phyloP scores from a whole-genome alignment of 345 rosid genomes.

The Eutrema heterophyllum region DNA sequence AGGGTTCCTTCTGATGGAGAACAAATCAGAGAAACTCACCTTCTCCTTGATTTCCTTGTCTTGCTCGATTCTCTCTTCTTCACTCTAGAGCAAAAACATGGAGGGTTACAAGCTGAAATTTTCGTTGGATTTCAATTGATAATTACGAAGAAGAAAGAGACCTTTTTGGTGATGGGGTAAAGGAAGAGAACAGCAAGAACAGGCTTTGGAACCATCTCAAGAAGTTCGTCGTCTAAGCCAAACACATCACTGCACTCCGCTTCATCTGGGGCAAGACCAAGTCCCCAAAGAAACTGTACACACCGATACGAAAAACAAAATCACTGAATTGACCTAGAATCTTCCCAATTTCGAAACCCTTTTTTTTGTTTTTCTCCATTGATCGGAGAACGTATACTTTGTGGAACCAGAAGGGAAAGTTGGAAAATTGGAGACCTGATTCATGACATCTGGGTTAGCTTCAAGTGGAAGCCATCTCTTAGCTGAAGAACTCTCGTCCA shows the following conservation, averaged over 20 bases:
- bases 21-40: constrained; percentile 37
- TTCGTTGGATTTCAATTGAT: background rate
- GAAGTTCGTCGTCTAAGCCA: constrained; percentile 81
- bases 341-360: background rate
- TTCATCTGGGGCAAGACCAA: constrained; percentile 60
- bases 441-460: constrained; percentile 96
- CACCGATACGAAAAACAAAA: background rate
- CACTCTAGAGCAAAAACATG: constrained; percentile 41
- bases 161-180: constrained; percentile 76
- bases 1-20: too few species aligned
- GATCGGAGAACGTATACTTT: constrained; percentile 11
- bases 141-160: constrained; percentile 11
- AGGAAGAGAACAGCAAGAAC: constrained; percentile 92
- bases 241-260: constrained; percentile 88
- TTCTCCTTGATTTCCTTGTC: constrained; percentile 47
- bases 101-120: background rate
- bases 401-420: background rate
- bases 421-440: constrained; percentile 55
- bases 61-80: constrained; percentile 70
- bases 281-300: constrained; percentile 78
- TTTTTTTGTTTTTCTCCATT: background rate
- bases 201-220: constrained; percentile 87
- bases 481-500: constrained; percentile 46
- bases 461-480: constrained; percentile 99
- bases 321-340: background rate